Percentiles rank a stretch among this genome's conserved stretches.
These are phyloP conservation scores for Gossypium rotundifolium DNA, from an alignment of 345 rosid species.

Conservation along the genomic window DNA sequence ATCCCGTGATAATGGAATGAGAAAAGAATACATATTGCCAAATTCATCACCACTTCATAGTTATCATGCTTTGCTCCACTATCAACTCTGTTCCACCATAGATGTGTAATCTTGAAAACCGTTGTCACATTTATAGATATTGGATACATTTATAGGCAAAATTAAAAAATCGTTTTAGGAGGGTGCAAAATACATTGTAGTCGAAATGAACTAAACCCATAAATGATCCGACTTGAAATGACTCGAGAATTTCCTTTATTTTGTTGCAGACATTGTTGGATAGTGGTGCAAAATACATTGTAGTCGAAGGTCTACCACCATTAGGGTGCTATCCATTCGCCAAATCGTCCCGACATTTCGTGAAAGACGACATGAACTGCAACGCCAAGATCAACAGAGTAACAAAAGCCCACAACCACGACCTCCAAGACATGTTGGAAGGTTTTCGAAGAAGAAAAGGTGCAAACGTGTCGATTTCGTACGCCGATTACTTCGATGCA, in stretches of 20 bases:
- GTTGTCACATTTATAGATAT: no score
- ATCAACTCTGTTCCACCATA: no score
- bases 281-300: background rate
- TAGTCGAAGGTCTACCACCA: background rate
- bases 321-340: background rate
- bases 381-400: background rate
- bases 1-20: fast-evolving
- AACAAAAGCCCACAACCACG: background rate
- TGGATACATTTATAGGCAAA: no score
- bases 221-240: no score
- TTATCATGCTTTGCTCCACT: no score
- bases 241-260: no score
- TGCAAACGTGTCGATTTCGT: background rate
- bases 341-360: background rate
- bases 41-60: no score
- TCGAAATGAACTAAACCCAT: no score
- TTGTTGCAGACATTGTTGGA: background rate
- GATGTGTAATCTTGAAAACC: no score
- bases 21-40: no score
- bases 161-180: no score
- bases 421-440: background rate
- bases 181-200: no score
- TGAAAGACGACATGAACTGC: background rate
- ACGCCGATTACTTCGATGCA: background rate
- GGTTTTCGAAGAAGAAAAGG: background rate